A percentile compares a stretch with the other conserved stretches of the same genome.
phyloP scores from a whole-genome alignment of 2,329 filamentous ascomycete genomes.

The Verticillium isaacii region DNA sequence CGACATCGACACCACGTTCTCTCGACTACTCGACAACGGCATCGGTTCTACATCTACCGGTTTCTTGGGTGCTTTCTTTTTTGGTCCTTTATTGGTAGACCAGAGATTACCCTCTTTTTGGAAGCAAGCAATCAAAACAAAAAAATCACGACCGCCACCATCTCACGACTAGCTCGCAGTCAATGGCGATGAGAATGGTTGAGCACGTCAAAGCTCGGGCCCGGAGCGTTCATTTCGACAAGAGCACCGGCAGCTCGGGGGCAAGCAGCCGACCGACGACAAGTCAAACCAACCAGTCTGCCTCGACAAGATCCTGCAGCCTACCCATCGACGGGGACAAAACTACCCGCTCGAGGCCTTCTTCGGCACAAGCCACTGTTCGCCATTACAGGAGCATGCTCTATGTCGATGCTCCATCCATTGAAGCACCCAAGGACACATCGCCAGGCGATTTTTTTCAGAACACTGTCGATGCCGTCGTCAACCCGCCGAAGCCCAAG shows the following conservation, averaged over 20 bases:
- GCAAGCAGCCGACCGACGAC: not conserved
- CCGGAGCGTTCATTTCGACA: slow-evolving; percentile 45
- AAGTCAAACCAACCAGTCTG: not conserved
- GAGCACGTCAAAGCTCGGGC: slow-evolving; percentile 39
- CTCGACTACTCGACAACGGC: slow-evolving; percentile 13
- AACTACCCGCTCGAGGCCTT: not conserved
- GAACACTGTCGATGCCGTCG: slow-evolving; percentile 8
- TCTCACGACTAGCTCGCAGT: slow-evolving; percentile 25
- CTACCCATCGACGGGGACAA: slow-evolving; percentile 18
- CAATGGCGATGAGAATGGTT: slow-evolving; percentile 37
- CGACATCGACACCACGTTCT: slow-evolving; percentile 19
- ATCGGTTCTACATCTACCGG: slow-evolving; percentile 36
- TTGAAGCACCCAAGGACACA: slow-evolving; percentile 37
- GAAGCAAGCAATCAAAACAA: slow-evolving; percentile 13
- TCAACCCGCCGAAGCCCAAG: slow-evolving; percentile 3
- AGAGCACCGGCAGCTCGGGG: slow-evolving; percentile 12
- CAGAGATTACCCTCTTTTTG: slow-evolving; percentile 19
- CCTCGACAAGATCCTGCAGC: slow-evolving; percentile 26
- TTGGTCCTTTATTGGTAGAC: slow-evolving; percentile 26
- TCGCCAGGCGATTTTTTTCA: slow-evolving; percentile 43
- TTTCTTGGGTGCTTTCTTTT: slow-evolving; percentile 35
- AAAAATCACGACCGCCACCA: slow-evolving; percentile 13
- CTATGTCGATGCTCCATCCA: slow-evolving; percentile 43
- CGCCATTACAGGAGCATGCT: slow-evolving; percentile 49
- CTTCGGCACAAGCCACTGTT: slow-evolving; percentile 12